Evolutionary conservation across 148 eudicot species (phyloP).

Genomic region (Rhododendron simsii): DNA sequence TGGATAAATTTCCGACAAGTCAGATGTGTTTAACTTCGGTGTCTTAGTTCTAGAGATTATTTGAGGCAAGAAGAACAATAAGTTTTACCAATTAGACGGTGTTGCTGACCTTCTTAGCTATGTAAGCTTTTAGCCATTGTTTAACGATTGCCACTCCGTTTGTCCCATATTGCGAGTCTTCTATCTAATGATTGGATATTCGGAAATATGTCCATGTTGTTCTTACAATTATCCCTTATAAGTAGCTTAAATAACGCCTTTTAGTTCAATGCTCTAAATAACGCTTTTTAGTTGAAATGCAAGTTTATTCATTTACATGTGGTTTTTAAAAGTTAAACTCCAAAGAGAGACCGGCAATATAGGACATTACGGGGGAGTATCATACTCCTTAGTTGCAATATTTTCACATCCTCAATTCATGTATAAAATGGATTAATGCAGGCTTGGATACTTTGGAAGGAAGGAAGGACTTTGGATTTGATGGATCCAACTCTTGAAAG

Average conservation of each 20-base stretch:
- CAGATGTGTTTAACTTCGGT: slow-evolving; percentile 57
- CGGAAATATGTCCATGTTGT: no score
- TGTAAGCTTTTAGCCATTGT: slow-evolving; percentile 20
- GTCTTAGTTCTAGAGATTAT: slow-evolving; percentile 36
- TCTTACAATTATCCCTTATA: no score
- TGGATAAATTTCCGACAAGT: slow-evolving; percentile 44
- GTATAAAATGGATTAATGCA: not conserved
- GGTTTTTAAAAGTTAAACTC: no score
- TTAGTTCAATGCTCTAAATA: no score
- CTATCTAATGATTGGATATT: not conserved
- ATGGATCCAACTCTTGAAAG: slow-evolving; percentile 24
- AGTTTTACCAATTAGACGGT: not conserved
- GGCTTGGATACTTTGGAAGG: slow-evolving; percentile 35
- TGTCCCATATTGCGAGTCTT: not conserved
- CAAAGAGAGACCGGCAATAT: no score
- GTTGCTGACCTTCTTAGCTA: slow-evolving; percentile 10
- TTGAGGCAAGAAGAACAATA: slow-evolving; percentile 22
- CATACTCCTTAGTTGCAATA: not conserved
- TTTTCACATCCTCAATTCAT: not conserved
- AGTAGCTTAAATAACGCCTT: no score
- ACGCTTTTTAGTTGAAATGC: no score
- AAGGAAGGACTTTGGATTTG: slow-evolving; percentile 12
- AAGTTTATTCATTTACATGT: no score
- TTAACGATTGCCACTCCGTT: not conserved
- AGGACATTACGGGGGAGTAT: no score